Conservation (phyloP, 2,329 filamentous ascomycete species). For the Fusarium pseudocircinatum region DNA sequence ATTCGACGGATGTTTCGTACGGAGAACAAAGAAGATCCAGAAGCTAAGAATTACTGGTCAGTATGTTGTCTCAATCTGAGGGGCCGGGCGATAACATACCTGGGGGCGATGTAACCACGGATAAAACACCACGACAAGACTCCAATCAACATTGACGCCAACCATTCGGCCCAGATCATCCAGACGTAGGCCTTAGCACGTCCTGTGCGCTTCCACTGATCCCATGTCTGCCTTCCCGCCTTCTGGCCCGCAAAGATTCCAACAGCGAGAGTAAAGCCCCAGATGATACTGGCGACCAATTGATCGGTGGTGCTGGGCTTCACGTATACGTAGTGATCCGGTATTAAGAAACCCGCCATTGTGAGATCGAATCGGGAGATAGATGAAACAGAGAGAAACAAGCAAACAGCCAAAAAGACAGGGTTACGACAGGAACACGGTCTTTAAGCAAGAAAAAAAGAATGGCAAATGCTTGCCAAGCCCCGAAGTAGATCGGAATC, state of each 20-base stretch:
- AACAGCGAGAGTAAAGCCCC: constrained; percentile 38
- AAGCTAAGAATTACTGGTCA: constrained; percentile 17
- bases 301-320: constrained; percentile 25
- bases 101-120: constrained; percentile 28
- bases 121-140: constrained; percentile 35
- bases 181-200: constrained; percentile 27
- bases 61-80: not conserved
- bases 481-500: not conserved
- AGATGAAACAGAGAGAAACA: too few species aligned
- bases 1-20: not conserved
- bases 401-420: not conserved
- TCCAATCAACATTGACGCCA: constrained; percentile 31
- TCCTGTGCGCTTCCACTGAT: constrained; percentile 24
- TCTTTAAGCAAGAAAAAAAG: not conserved
- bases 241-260: constrained; percentile 33
- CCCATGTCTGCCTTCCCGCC: constrained; percentile 34
- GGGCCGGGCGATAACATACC: constrained; percentile 4
- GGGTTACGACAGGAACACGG: not conserved
- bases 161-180: constrained; percentile 40
- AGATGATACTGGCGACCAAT: constrained; percentile 40
- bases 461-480: not conserved
- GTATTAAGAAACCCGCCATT: constrained; percentile 28
- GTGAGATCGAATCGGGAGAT: not conserved
- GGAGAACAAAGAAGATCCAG: constrained; percentile 32
- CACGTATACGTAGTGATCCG: constrained; percentile 27